These are phyloP conservation scores for Aureobasidium namibiae DNA, from an alignment of 2,329 filamentous ascomycete species.

Conservation along the genomic window DNA sequence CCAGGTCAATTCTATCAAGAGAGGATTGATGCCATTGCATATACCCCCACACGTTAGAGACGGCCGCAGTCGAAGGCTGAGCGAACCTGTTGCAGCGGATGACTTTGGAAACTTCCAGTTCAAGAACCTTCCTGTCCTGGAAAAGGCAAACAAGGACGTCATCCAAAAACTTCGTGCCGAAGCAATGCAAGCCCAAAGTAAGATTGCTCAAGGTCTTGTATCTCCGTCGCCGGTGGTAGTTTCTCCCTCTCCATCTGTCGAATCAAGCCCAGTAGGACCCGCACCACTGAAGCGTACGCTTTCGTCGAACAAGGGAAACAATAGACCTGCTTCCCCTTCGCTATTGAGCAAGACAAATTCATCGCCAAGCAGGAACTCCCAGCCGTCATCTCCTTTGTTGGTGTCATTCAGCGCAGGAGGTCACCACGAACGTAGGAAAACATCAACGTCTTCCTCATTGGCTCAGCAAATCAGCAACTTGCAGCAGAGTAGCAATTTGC, in stretches of 20 bases:
- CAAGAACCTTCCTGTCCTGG: constrained; percentile 92
- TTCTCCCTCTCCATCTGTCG: constrained; percentile 59
- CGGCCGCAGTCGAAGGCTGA: constrained; percentile 75
- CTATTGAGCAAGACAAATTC: constrained; percentile 69
- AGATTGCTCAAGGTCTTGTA: constrained; percentile 33
- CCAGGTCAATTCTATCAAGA: constrained; percentile 77
- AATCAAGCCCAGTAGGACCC: constrained; percentile 76
- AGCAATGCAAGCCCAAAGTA: constrained; percentile 64
- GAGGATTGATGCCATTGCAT: constrained; percentile 86
- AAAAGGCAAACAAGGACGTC: constrained; percentile 98
- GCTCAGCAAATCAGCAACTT: constrained; percentile 71
- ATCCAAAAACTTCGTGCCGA: constrained; percentile 93
- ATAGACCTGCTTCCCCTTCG: constrained; percentile 81
- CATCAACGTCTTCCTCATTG: constrained; percentile 74
- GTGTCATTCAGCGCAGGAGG: constrained; percentile 89
- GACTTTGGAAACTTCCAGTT: constrained; percentile 96
- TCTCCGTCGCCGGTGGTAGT: constrained; percentile 28
- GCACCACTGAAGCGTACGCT: constrained; percentile 74
- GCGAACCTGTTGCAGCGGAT: constrained; percentile 79
- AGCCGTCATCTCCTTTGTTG: constrained; percentile 82
- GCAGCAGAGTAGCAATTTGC: constrained; percentile 51
- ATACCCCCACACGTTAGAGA: constrained; percentile 96
- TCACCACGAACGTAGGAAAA: constrained; percentile 77
- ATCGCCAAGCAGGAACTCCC: constrained; percentile 78
- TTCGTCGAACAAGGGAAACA: constrained; percentile 70